Conservation (phyloP, 2,329 filamentous ascomycete species). For the Metarhizium anisopliae region DNA sequence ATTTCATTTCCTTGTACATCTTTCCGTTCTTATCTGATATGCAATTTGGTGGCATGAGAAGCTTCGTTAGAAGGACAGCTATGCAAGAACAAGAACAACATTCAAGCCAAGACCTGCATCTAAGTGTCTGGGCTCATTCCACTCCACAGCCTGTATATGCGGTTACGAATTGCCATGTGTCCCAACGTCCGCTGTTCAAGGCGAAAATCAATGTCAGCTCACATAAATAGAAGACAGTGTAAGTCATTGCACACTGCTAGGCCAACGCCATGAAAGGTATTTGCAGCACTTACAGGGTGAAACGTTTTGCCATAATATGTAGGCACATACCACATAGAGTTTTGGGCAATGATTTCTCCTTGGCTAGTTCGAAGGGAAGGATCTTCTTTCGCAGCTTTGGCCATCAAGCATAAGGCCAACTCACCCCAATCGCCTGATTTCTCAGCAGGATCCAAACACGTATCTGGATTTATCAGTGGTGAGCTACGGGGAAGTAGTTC, state of each 20-base stretch:
- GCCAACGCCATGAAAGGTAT: background rate
- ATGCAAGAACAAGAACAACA: background rate
- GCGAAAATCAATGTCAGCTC: background rate
- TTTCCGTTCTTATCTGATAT: background rate
- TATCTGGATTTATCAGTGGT: constrained; percentile 25
- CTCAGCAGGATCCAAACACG: constrained; percentile 25
- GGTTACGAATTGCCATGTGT: constrained; percentile 25
- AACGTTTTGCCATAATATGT: constrained; percentile 37
- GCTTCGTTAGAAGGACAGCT: background rate
- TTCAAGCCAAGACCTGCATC: background rate
- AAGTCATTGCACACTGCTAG: background rate
- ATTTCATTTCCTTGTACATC: background rate
- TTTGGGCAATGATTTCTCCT: constrained; percentile 16
- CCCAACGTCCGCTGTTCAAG: constrained; percentile 23
- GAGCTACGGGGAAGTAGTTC: constrained; percentile 20
- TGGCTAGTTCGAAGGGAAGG: constrained; percentile 22
- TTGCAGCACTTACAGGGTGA: constrained; percentile 26
- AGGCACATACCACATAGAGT: constrained; percentile 37
- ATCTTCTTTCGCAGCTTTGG: constrained; percentile 26
- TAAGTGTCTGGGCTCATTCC: background rate
- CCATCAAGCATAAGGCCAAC: constrained; percentile 35
- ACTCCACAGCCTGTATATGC: constrained; percentile 15
- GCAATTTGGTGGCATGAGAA: background rate
- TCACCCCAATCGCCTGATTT: constrained; percentile 33
- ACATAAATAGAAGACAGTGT: background rate